These are phyloP conservation scores for Rasamsonia emersonii DNA, from an alignment of 2,329 filamentous ascomycete genomes.

Conservation along the genomic window DNA sequence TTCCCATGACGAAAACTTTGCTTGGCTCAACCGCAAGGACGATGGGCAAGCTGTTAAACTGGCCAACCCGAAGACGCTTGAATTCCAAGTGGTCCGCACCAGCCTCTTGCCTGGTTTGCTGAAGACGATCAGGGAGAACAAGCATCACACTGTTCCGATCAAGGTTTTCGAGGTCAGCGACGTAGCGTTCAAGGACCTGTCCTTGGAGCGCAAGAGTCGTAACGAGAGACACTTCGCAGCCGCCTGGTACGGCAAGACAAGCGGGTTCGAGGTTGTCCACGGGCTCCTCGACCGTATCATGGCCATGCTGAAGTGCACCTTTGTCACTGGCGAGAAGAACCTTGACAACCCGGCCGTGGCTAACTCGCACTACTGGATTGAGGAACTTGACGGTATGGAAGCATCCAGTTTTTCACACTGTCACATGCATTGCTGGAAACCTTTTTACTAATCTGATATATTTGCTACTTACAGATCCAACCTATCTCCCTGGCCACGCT, in stretches of 20 bases:
- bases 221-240: constrained; percentile 97
- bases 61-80: constrained; percentile 84
- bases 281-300: constrained; percentile 86
- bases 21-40: constrained; percentile 83
- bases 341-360: constrained; percentile 50
- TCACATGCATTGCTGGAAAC: neutral
- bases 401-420: constrained; percentile 5
- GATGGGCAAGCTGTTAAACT: constrained; percentile 76
- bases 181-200: constrained; percentile 80
- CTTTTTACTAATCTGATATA: neutral
- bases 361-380: constrained; percentile 79
- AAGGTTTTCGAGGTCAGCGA: constrained; percentile 89
- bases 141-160: constrained; percentile 77
- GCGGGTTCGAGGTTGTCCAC: constrained; percentile 92
- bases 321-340: constrained; percentile 68
- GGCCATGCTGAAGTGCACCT: constrained; percentile 79
- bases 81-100: constrained; percentile 90
- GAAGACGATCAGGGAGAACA: constrained; percentile 92
- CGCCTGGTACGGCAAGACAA: constrained; percentile 87
- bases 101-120: constrained; percentile 77
- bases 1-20: constrained; percentile 97
- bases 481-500: constrained; percentile 84
- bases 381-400: constrained; percentile 67
- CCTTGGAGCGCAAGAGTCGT: constrained; percentile 71
- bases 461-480: constrained; percentile 50